Conservation (phyloP, 257 asterid species). For the Gentiana macrophylla region DNA sequence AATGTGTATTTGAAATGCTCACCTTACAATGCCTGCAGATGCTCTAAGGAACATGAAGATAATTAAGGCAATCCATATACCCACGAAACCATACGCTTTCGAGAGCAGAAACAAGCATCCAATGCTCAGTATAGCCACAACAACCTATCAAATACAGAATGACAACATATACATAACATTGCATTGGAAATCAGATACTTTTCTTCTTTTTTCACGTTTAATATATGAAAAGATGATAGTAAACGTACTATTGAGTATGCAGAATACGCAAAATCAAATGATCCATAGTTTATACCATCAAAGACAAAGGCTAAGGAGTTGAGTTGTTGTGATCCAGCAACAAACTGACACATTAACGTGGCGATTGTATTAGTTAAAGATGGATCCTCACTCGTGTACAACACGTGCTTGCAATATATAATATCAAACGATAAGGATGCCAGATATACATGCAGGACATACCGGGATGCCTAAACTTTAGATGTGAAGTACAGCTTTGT, state of each 20-base stretch:
- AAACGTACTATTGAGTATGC: conserved; percentile 76
- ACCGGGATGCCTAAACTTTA: conserved; percentile 77
- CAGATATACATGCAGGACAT: background rate
- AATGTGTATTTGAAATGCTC: too few relatives aligned
- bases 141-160: too few relatives aligned
- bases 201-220: too few relatives aligned
- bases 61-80: too few relatives aligned
- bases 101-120: too few relatives aligned
- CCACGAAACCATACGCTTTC: too few relatives aligned
- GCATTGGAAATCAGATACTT: too few relatives aligned
- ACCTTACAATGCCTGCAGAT: too few relatives aligned
- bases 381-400: too few relatives aligned
- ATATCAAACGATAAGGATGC: background rate
- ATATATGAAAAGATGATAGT: background rate
- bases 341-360: conserved; percentile 38
- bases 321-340: conserved; percentile 82
- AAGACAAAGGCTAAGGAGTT: conserved; percentile 84
- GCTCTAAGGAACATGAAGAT: too few relatives aligned
- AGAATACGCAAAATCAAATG: conserved; percentile 79
- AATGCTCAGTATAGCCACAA: too few relatives aligned
- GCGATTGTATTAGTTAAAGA: background rate
- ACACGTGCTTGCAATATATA: too few relatives aligned
- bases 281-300: conserved; percentile 88
- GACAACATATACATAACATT: background rate
- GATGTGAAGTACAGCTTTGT: conserved; percentile 40